A percentile compares a stretch with the other conserved stretches of the same genome.
Evolutionary conservation across 768 basidiomycete genomes (phyloP).

Genomic region (Leccinellum luteum): DNA sequence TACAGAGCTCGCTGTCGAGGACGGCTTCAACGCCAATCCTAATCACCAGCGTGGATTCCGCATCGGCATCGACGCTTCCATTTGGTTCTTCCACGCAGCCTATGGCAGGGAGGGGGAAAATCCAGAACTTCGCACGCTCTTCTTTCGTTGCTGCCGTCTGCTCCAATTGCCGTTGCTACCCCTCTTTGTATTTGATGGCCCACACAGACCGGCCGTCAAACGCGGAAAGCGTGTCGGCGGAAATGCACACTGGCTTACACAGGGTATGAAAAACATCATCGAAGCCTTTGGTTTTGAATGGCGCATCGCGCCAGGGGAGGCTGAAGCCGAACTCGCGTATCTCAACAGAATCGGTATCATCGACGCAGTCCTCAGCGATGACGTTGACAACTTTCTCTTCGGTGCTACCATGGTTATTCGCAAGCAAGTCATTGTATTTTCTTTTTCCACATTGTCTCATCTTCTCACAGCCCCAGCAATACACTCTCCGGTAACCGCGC

Average conservation of each 20-base stretch:
- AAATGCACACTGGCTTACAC: slow-evolving; percentile 60
- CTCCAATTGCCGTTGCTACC: slow-evolving; percentile 79
- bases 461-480: slow-evolving; percentile 53
- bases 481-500: slow-evolving; percentile 70
- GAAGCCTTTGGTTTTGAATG: slow-evolving; percentile 81
- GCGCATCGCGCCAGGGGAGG: slow-evolving; percentile 86
- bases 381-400: slow-evolving; percentile 91
- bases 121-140: slow-evolving; percentile 77
- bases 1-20: slow-evolving; percentile 68
- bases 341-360: slow-evolving; percentile 79
- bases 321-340: slow-evolving; percentile 90
- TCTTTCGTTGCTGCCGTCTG: slow-evolving; percentile 82
- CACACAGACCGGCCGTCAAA: slow-evolving; percentile 78
- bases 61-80: slow-evolving; percentile 81
- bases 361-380: slow-evolving; percentile 88
- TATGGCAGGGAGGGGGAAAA: slow-evolving; percentile 81
- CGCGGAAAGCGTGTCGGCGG: slow-evolving; percentile 69
- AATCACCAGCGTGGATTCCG: slow-evolving; percentile 68
- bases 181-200: slow-evolving; percentile 91
- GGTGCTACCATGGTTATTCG: slow-evolving; percentile 81
- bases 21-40: slow-evolving; percentile 71
- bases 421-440: slow-evolving; percentile 50
- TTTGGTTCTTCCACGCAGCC: slow-evolving; percentile 76
- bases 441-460: slow-evolving; percentile 3
- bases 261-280: slow-evolving; percentile 76